Evolutionary conservation across 2,329 filamentous ascomycete genomes (phyloP).

Genomic region (Sporothrix sp.): DNA sequence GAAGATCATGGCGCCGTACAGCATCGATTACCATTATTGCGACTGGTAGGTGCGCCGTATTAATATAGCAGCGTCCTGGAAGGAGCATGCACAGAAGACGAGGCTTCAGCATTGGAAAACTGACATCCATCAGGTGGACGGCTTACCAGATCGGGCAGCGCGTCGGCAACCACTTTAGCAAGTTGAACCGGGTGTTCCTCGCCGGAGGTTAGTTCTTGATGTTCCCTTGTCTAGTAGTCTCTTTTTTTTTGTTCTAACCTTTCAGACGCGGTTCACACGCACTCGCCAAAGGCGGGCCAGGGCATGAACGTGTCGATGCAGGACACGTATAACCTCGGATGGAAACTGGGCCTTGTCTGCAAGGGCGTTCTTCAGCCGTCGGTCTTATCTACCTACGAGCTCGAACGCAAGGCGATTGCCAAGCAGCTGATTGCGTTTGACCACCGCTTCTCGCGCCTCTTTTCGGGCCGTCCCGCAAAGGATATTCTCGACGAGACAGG

Average conservation of each 20-base stretch:
- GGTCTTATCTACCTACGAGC: conserved; percentile 33
- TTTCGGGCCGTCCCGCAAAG: conserved; percentile 41
- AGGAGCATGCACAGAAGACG: too few species aligned
- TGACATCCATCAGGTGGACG: conserved; percentile 20
- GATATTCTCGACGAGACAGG: conserved; percentile 47
- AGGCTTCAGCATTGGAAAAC: neutral
- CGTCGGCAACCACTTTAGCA: conserved; percentile 38
- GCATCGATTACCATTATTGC: conserved; percentile 51
- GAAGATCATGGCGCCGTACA: conserved; percentile 58
- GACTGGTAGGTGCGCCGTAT: conserved; percentile 14
- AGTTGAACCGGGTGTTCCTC: conserved; percentile 45
- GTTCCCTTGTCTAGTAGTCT: neutral
- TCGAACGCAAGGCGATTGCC: conserved; percentile 44
- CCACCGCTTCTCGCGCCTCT: conserved; percentile 37
- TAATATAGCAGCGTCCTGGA: too few species aligned
- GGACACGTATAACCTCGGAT: conserved; percentile 39
- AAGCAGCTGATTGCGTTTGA: conserved; percentile 50
- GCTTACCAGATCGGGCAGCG: conserved; percentile 53
- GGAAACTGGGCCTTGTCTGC: conserved; percentile 33
- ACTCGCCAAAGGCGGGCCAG: conserved; percentile 44
- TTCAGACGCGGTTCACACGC: conserved; percentile 37
- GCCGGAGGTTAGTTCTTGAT: conserved; percentile 30
- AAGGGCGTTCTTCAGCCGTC: conserved; percentile 25
- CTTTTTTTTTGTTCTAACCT: neutral
- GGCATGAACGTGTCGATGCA: conserved; percentile 56